A percentile compares a stretch with the other conserved stretches of the same genome.
Evolutionary conservation across 73 alveolate genomes (phyloP).

Genomic region (Symbiodinium natans): DNA sequence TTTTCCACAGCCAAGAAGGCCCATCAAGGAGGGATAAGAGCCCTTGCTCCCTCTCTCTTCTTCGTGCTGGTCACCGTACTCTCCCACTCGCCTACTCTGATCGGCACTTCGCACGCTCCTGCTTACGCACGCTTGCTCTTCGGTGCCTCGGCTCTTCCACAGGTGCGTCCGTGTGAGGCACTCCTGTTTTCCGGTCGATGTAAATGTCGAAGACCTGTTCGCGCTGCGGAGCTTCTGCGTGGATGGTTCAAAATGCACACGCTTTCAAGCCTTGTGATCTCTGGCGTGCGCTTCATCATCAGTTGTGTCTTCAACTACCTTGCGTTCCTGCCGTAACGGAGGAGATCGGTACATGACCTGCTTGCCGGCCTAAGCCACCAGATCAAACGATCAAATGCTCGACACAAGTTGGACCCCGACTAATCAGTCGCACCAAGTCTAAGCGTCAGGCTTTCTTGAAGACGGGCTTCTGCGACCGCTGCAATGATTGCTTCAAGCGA

Average conservation of each 20-base stretch:
- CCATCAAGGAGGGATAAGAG: no score
- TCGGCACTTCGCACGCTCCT: no score
- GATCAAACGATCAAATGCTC: no score
- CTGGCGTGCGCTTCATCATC: constrained; percentile 78
- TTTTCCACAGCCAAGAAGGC: no score
- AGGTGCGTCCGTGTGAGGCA: constrained; percentile 88
- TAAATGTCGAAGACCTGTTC: constrained; percentile 71
- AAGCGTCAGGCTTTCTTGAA: constrained; percentile 51
- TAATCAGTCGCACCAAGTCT: not conserved
- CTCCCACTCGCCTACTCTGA: no score
- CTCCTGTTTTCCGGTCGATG: constrained; percentile 72
- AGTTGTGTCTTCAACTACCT: constrained; percentile 70
- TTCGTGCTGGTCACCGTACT: no score
- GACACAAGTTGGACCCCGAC: no score
- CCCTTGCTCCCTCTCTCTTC: no score
- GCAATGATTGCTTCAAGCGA: constrained; percentile 84
- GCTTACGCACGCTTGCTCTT: no score
- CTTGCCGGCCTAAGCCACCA: constrained; percentile 71
- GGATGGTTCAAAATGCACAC: no score
- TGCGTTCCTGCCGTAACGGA: constrained; percentile 73
- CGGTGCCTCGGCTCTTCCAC: constrained; percentile 54
- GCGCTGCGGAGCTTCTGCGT: no score
- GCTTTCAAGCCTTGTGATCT: constrained; percentile 73
- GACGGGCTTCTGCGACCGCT: constrained; percentile 77
- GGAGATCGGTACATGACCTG: constrained; percentile 93